Percentiles rank a stretch among this genome's conserved stretches.
phyloP scores from a whole-genome alignment of 1,284 basidiomycete genomes.

The Pseudozyma sp. region DNA sequence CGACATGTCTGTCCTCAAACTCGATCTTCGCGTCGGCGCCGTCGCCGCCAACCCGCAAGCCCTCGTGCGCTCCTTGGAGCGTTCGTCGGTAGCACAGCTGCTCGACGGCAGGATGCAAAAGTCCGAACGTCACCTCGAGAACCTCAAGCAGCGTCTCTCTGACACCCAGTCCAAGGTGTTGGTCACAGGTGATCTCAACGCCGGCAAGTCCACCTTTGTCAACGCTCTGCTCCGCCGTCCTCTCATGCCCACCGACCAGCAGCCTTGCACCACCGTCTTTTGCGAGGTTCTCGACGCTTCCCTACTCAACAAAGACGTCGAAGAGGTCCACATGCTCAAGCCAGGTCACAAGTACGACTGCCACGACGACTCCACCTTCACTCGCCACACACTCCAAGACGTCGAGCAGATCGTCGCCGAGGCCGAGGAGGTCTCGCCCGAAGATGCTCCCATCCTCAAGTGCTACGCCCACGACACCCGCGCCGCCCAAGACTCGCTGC shows the following conservation, averaged over 20 bases:
- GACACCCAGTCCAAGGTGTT: conserved; percentile 96
- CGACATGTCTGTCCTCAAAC: conserved; percentile 76
- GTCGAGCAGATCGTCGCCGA: conserved; percentile 81
- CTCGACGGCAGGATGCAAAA: conserved; percentile 86
- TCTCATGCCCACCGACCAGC: conserved; percentile 95
- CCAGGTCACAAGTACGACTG: conserved; percentile 78
- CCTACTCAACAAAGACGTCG: conserved; percentile 79
- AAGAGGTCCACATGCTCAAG: conserved; percentile 78
- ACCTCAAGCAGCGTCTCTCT: conserved; percentile 85
- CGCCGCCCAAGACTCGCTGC: conserved; percentile 56
- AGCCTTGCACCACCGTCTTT: conserved; percentile 96
- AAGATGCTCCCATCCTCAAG: conserved; percentile 69
- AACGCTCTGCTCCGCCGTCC: conserved; percentile 84
- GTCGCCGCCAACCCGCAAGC: conserved; percentile 74
- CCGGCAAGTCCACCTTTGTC: conserved; percentile 98
- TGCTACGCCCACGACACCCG: conserved; percentile 67
- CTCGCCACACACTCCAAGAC: conserved; percentile 76
- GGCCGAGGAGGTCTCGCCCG: conserved; percentile 77
- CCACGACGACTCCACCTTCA: conserved; percentile 81
- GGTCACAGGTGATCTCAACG: conserved; percentile 98
- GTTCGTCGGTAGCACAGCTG: conserved; percentile 89
- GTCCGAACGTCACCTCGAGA: conserved; percentile 83
- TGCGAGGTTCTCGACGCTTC: conserved; percentile 95
- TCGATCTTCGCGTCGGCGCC: conserved; percentile 89
- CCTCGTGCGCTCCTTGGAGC: conserved; percentile 90